These are phyloP conservation scores for Bothriochloa decipiens DNA, from an alignment of 176 grass and related monocot genomes.

Conservation along the genomic window DNA sequence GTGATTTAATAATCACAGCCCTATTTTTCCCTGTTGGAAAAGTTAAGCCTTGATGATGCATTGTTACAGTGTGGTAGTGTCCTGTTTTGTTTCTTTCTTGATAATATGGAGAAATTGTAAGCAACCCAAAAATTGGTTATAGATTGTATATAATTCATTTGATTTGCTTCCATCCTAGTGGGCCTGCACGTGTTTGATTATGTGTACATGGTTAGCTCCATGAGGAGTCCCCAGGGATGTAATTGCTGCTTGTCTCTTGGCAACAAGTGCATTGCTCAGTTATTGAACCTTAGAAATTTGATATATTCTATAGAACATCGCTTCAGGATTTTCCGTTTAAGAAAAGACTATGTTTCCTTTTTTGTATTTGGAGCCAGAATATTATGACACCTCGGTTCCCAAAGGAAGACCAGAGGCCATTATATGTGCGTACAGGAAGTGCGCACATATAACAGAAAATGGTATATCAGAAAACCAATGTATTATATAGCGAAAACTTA, in stretches of 20 bases:
- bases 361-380: slow-evolving; percentile 7
- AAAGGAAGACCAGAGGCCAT: no score
- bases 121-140: not conserved
- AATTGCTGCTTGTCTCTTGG: slow-evolving; percentile 21
- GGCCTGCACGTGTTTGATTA: not conserved
- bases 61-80: not conserved
- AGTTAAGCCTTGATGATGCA: slow-evolving; percentile 24
- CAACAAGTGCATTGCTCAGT: not conserved
- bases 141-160: slow-evolving; percentile 16
- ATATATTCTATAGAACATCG: slow-evolving; percentile 1
- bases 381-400: no score
- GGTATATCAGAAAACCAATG: no score
- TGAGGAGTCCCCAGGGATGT: slow-evolving; percentile 15
- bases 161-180: slow-evolving; percentile 8
- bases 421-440: no score
- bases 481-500: no score
- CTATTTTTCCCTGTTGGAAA: not conserved
- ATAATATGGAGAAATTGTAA: slow-evolving; percentile 27
- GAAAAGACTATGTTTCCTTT: not conserved
- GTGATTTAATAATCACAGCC: slow-evolving; percentile 8
- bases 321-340: not conserved
- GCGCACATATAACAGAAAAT: no score
- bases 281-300: not conserved
- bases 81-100: slow-evolving; percentile 19
- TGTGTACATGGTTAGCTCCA: not conserved